These are phyloP conservation scores for Cladobotryum protrusum DNA, from an alignment of 2,329 filamentous ascomycete genomes.

Conservation along the genomic window DNA sequence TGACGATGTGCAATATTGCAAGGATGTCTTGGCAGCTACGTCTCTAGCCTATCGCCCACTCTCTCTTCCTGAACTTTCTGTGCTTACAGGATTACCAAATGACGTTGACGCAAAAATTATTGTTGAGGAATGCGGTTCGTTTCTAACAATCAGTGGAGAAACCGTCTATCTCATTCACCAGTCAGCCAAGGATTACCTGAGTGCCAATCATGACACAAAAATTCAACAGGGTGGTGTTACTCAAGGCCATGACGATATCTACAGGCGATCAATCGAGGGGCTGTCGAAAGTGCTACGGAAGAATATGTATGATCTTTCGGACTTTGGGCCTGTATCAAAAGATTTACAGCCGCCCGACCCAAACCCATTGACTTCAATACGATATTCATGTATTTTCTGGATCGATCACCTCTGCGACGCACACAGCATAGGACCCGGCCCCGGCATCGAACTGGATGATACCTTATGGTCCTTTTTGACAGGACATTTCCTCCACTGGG, in stretches of 20 bases:
- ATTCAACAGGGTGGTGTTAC: constrained; percentile 23
- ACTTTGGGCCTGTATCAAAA: constrained; percentile 19
- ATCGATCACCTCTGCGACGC: constrained; percentile 24
- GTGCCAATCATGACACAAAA: constrained; percentile 11
- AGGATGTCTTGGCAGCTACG: constrained; percentile 13
- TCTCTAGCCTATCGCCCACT: constrained; percentile 29
- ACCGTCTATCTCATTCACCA: constrained; percentile 35
- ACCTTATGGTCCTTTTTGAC: constrained; percentile 14
- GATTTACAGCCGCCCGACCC: constrained; percentile 9
- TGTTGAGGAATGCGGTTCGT: constrained; percentile 30
- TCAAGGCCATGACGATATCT: constrained; percentile 27
- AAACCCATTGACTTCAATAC: constrained; percentile 16
- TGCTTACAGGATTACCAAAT: constrained; percentile 17
- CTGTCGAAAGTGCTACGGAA: constrained; percentile 25
- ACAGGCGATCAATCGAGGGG: constrained; percentile 27
- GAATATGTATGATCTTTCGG: constrained; percentile 30
- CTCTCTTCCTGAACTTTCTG: constrained; percentile 25
- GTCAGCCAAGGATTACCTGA: constrained; percentile 37
- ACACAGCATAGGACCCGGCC: background rate
- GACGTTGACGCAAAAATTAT: constrained; percentile 16
- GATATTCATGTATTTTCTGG: constrained; percentile 28
- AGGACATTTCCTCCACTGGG: constrained; percentile 14
- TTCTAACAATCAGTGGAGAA: constrained; percentile 25
- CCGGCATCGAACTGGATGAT: constrained; percentile 16
- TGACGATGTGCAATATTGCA: constrained; percentile 4